Evolutionary conservation across 495 filamentous ascomycete genomes (phyloP), one percentile per base, ranked within the genome.

Genomic region (Aspergillus nanangensis): DNA sequence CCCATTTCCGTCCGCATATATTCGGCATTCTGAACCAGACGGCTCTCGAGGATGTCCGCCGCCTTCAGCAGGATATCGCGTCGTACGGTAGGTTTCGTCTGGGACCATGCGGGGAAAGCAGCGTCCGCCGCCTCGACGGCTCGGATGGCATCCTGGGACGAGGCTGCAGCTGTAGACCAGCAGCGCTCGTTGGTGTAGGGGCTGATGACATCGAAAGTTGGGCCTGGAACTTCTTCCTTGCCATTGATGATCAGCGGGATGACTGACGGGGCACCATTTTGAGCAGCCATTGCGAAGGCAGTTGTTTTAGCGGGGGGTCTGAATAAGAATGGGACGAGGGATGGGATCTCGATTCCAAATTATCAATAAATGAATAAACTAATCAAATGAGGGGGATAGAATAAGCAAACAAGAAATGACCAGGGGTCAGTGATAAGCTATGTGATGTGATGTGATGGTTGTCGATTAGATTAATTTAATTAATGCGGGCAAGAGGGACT

Each of bases 1-100:
- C 82, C 88, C 20, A 86, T 90, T 64, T 96, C 90, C 2, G 77
- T 67, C n/a, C 71, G 66, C 77, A 88, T 81, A 53, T 82, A 83
- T 38, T 70, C 62, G 21, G 56, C 69, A 47, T 86, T 63, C 56
- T 88, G 81, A 4, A 80, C 76, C 11, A 69, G 62, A 1, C 81
- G 75, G 31, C 60, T 60, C 23, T 80, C 76, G n/a, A 96, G 64
- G 27, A 90, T 61, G 29, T 84, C 79, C 8, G 86, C 84, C 13
- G 84, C 81, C 57, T 82, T 84, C 43, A 88, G 69, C 37, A 96
- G 71, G 57, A 95, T 81, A 52, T 88, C 78, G 21, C 88, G 84
- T 19, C 87, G 81, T 24, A 66, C 52, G 15, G 70, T 60, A 7
- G 84, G 79, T 27, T 81, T 81, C 0, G 81, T 80, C 35, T 77